phyloP scores from a whole-genome alignment of 768 basidiomycete genomes.

The Tulasnella sp. region DNA sequence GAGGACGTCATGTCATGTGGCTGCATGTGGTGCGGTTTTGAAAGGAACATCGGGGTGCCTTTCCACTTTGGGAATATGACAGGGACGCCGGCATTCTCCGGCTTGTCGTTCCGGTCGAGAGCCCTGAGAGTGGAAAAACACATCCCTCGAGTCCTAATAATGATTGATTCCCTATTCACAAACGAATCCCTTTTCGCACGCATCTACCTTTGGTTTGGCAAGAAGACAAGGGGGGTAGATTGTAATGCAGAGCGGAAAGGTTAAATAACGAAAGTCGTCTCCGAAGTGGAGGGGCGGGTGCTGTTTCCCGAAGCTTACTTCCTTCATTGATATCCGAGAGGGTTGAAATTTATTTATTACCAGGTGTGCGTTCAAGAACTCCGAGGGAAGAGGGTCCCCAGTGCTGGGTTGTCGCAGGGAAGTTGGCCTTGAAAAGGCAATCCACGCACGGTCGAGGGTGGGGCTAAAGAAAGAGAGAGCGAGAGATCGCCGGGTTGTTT shows the following conservation, averaged over 20 bases:
- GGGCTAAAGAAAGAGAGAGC: neutral
- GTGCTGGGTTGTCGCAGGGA: neutral
- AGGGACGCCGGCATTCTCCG: neutral
- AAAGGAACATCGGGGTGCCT: neutral
- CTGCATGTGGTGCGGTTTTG: neutral
- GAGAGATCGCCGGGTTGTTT: neutral
- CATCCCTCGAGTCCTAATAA: neutral
- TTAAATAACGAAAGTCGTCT: neutral
- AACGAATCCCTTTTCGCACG: neutral
- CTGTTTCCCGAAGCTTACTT: neutral
- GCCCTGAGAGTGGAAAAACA: constrained; percentile 10
- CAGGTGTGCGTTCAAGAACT: neutral
- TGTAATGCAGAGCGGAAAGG: neutral
- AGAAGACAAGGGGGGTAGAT: neutral
- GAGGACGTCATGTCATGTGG: neutral
- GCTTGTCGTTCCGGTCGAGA: neutral
- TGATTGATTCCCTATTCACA: neutral
- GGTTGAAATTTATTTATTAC: neutral
- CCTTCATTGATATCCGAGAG: neutral
- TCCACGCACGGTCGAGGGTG: neutral
- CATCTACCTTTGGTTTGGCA: neutral
- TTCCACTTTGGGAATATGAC: neutral
- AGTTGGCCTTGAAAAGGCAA: neutral
- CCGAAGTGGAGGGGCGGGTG: neutral
- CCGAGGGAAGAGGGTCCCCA: neutral